Evolutionary conservation across 1,139 yeast species (phyloP), one percentile per base, ranked within the genome.

Genomic region (Candida sanyaensis): DNA sequence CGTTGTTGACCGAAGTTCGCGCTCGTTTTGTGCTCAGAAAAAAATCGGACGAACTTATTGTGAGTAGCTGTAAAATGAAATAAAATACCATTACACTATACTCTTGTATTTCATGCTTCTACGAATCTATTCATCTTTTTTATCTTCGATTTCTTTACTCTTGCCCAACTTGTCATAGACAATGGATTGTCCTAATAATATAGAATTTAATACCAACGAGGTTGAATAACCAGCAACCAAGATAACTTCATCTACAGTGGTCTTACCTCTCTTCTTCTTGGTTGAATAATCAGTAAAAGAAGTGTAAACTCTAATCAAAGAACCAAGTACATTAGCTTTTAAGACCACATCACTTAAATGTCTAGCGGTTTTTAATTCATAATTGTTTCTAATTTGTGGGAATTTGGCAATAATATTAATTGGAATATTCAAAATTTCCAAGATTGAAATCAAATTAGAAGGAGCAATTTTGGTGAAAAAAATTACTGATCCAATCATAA

Each of bases 251-350:
- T 50, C 55, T 26, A 44, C 39, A 10, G 54, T 53, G 24, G 44
- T 42, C 43, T 50, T 53, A 36, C 47, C 49, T 43, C 45, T 46
- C 43, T 62, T 55, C 17, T 64, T 61, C 44, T 63, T 56, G 37
- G 62, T 58, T 13, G 62, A 56, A 42, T 62, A 64, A 43, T 61
- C 61, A 52, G 73, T 77, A 38, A 77, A 46, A 1, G 86, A 79
- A 33, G 88, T 83, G 59, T 78, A 81, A 12, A 83, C 80, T 48
- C 88, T 69, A 27, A 81, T 77, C 31, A 77, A 63, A 3, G 85
- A 73, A 0, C 88, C 88, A 10, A 78, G 49, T 33, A 78, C 69
- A 58, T 81, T 80, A 49, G 83, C 85, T 45, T 76, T 69, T 37
- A 83, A 78, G 8, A 86, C 77, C 41, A 81, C 65, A 12, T 73